phyloP scores from a whole-genome alignment of 2,329 filamentous ascomycete genomes.

The Exophiala dermatitidis region DNA sequence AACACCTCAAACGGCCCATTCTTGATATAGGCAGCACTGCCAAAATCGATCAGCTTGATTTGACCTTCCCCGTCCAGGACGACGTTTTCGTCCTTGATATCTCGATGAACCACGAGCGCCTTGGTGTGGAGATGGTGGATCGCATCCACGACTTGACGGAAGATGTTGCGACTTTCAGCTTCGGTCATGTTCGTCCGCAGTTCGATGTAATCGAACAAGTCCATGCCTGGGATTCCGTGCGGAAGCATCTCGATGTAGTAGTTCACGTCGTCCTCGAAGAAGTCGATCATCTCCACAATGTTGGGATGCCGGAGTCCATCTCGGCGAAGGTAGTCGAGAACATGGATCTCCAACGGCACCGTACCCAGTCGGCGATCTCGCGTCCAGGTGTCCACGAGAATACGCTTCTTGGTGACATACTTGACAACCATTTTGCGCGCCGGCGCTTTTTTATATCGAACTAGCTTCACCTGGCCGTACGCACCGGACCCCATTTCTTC shows the following conservation, averaged over 20 bases:
- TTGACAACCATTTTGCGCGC: slow-evolving; percentile 83
- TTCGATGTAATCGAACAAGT: slow-evolving; percentile 98
- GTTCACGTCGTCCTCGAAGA: slow-evolving; percentile 61
- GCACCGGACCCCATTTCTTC: slow-evolving; percentile 99
- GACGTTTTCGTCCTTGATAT: slow-evolving; percentile 99
- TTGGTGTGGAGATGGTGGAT: slow-evolving; percentile 87
- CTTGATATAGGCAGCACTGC: slow-evolving; percentile 96
- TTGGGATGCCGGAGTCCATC: slow-evolving; percentile 59
- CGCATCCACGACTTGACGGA: slow-evolving; percentile 83
- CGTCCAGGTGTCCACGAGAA: slow-evolving; percentile 97
- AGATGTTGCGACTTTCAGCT: slow-evolving; percentile 86
- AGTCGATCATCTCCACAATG: slow-evolving; percentile 62
- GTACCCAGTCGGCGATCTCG: slow-evolving; percentile 87
- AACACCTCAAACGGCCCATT: slow-evolving; percentile 98
- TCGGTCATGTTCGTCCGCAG: slow-evolving; percentile 95
- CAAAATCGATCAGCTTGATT: slow-evolving; percentile 97
- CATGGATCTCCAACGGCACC: slow-evolving; percentile 93
- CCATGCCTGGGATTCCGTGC: slow-evolving; percentile 93
- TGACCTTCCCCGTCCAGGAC: slow-evolving; percentile 89
- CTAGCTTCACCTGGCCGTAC: slow-evolving; percentile 95
- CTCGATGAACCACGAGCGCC: slow-evolving; percentile 86
- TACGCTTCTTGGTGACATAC: slow-evolving; percentile 93
- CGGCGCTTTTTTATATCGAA: slow-evolving; percentile 66
- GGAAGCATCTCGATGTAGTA: slow-evolving; percentile 99
- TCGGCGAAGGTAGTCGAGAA: slow-evolving; percentile 81